Evolutionary conservation across 2,329 filamentous ascomycete genomes (phyloP), one percentile per base, ranked within the genome.

Genomic region (Clonostachys chloroleuca): DNA sequence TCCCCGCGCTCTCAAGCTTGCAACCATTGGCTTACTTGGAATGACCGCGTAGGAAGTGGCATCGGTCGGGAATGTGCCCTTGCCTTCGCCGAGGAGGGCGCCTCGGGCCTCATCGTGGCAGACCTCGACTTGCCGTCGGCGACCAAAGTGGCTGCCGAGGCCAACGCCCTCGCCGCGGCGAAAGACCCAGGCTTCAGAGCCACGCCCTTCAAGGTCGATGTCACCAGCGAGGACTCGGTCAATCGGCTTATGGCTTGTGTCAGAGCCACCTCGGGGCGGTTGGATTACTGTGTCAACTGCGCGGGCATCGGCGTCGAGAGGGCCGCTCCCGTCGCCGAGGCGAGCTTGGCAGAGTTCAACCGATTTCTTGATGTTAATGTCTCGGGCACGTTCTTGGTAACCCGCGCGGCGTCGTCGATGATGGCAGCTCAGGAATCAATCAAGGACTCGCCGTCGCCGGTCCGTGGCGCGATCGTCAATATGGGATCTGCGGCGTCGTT

Each of bases 231-330:
- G 36, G 43, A 48, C 16, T 50, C 49, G 5, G 47, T 54, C 18
- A 42, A 48, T 3, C 43, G 41, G 12, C 46, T 45, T 2, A 43
- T 49, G 13, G 34, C 48, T 7, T 40, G 47, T 33, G 48, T 40
- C 40, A 37, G 48, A 4, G 36, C 51, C 5, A 36, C 40, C 6
- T 49, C 53, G 14, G 51, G 47, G 10, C 46, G 52, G 18, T 53
- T 55, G n/a, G 53, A 55, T 45, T 54, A 54, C 42, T 49, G 51
- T 16, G 47, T 55, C 37, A 51, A 54, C 42, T 48, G 45, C 33
- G 52, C 52, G 10, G 52, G 51, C 6, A 35, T 45, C 13, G 43
- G 43, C 16, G 35, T 37, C 16, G 16, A 36, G 17, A 13, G 18
- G 34, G 14, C 43, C 16, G 16, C 16, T 17, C 16, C 12, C 36